Base-by-base conservation (phyloP, 352 stramenopile species). In the Phytophthora syringae region DNA sequence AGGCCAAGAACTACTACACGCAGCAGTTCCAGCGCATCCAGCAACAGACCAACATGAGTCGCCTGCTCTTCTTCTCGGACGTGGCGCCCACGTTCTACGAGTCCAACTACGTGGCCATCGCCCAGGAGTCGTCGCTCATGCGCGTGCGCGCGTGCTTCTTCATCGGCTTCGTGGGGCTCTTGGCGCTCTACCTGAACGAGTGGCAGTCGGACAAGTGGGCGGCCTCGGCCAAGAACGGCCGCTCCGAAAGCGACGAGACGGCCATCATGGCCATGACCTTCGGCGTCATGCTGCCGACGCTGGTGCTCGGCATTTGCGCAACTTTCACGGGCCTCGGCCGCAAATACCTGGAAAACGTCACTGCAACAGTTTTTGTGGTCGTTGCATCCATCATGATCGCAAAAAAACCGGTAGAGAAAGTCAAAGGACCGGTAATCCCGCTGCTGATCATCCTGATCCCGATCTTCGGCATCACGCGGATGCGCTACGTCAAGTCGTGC, bases 381-480 rank as follows among this genome's bases (percentile, higher is more conserved):
- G 79, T 93, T 22, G 76, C 79, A 1, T 58, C 49, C n/a, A 61
- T 74, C 30, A 89, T 93, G 81, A 90, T 93, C 58, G 78, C 78
- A 53, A 92, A 93, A 73, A 93, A 93, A 61, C 82, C 83, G 6
- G 70, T 93, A 20, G 80, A 90, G 36, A 88, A 90, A 32, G 68
- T 70, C 36, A 87, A 78, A 39, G 83, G 82, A 1, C 82, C 85
- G 13, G 64, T 93, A 3, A 88, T 93, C 24, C 85, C 85, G 42
- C 64, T 93, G 66, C 67, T 93, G n/a, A 89, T 93, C 48, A 55
- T 93, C 25, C 55, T 93, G n/a, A 91, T 93, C 20, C 85, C 85
- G 30, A 88, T 93, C 60, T 93, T 90, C 45, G 85, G 85, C n/a
- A 93, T 93, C 64, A 93, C 85, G 25, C 60, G 85, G 47, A 93